Base-by-base conservation (phyloP, 345 rosid species). In the Bruguiera parviflora region DNA sequence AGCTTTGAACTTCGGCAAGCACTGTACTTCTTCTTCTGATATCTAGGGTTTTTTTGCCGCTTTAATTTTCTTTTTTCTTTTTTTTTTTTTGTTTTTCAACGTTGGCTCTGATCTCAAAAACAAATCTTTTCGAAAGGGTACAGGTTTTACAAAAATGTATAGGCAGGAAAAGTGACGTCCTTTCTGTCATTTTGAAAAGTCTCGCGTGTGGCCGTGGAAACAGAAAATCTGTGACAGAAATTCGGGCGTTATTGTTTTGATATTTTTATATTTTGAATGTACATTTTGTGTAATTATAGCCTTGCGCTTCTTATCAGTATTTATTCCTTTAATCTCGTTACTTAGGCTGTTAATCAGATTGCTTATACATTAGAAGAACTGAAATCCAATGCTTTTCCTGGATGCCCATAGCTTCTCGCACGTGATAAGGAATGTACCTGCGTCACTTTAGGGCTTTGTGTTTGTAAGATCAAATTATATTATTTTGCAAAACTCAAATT, bases 1-100 rank as follows among this genome's bases (percentile, higher is more conserved):
- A 61, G 69, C 58, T 75, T 75, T 65, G 27, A 75, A 68, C 64
- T 66, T 70, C 46, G 64, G 56, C 68, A 33, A 46, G 15, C 69
- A 53, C 53, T 67, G 61, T 39, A 49, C 28, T 43, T 24, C 59
- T 46, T 31, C 16, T 56, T 25, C 0, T 13, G 2, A 24, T 21
- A 13, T 58, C 47, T 80, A 78, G 86, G 80, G 84, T 76, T 82
- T 82, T 72, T 58, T 61, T 39, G 7, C 51, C 67, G 64, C 59
- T 56, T 21, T 9, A 0, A 53, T 24, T 27, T 27, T 27, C 28
- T 27, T 53, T 6, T 22, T 53, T 53, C 1, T 1, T 3, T 3
- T 0, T 13, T 11, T 43, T 11, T 43, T 3, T 61, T 28, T 32
- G 29, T 27, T 61, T 21, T 32, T 32, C 53, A 49, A 53, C 18